phyloP scores from a whole-genome alignment of 2,329 filamentous ascomycete species.

The Trichoderma atrobrunneum region DNA sequence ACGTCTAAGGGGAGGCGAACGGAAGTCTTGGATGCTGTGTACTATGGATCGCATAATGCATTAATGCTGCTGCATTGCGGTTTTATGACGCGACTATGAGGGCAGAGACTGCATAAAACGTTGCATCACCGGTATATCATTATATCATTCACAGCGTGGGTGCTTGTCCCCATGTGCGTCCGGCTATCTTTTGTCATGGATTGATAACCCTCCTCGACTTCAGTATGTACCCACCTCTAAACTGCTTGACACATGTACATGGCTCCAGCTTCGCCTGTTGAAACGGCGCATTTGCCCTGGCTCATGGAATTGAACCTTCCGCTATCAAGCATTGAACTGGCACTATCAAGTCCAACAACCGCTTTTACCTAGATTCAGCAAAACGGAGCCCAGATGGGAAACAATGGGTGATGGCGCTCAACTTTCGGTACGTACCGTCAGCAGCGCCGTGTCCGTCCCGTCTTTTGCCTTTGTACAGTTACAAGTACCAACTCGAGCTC shows the following conservation, averaged over 20 bases:
- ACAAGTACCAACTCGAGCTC: background rate
- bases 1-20: background rate
- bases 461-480: background rate
- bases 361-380: background rate
- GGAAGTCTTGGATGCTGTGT: background rate
- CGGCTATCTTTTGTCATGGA: background rate
- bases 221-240: background rate
- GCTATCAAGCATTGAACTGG: background rate
- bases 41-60: background rate
- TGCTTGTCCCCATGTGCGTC: background rate
- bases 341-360: background rate
- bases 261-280: background rate
- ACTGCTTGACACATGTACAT: background rate
- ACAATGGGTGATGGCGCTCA: constrained; percentile 5
- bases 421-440: constrained; percentile 18
- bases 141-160: background rate
- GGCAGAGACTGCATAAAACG: constrained; percentile 5
- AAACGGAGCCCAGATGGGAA: background rate
- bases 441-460: constrained; percentile 7
- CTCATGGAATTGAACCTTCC: background rate
- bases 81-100: constrained; percentile 15
- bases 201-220: background rate
- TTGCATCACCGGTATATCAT: constrained; percentile 5
- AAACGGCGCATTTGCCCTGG: background rate
- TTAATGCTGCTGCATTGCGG: background rate